Conservation (phyloP, 768 basidiomycete species). For the Rhodotorula babjevae region DNA sequence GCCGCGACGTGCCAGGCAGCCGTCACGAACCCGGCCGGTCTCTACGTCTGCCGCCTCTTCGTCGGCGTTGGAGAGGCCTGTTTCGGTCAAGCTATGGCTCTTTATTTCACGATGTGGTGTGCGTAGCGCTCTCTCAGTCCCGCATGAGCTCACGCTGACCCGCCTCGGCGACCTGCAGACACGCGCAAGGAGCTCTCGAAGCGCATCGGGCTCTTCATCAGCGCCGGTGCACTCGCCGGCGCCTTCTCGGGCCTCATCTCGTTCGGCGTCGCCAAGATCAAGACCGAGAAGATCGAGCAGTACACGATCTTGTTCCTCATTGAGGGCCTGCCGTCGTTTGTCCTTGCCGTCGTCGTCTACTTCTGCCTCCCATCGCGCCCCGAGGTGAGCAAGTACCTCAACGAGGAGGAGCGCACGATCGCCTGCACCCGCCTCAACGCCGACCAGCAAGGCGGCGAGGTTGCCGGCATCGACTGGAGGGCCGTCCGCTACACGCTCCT, state of each 20-base stretch:
- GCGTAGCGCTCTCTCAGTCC: too few species aligned
- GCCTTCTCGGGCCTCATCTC: slow-evolving; percentile 7
- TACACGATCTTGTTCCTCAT: slow-evolving; percentile 50
- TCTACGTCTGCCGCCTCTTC: slow-evolving; percentile 48
- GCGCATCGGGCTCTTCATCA: slow-evolving; percentile 50
- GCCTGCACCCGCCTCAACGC: slow-evolving; percentile 47
- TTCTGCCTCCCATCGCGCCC: slow-evolving; percentile 50
- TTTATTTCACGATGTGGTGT: slow-evolving; percentile 42
- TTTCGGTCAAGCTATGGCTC: slow-evolving; percentile 13
- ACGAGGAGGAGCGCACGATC: slow-evolving; percentile 47
- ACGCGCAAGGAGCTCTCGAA: slow-evolving; percentile 48
- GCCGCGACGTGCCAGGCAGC: slow-evolving; percentile 48
- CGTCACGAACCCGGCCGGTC: slow-evolving; percentile 44
- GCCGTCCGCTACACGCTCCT: slow-evolving; percentile 46
- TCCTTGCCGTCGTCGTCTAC: slow-evolving; percentile 48
- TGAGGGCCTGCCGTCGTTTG: slow-evolving; percentile 48
- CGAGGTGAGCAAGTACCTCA: slow-evolving; percentile 46
- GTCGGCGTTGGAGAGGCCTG: slow-evolving; percentile 47
- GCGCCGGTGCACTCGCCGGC: slow-evolving; percentile 23
- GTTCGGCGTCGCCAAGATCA: slow-evolving; percentile 39
- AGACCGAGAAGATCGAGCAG: slow-evolving; percentile 19
- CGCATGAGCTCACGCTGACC: too few species aligned
- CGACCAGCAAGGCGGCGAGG: slow-evolving; percentile 30
- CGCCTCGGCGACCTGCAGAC: slow-evolving; percentile 16
- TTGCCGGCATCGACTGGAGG: slow-evolving; percentile 46